A percentile compares a stretch with the other conserved stretches of the same genome.
phyloP scores from a whole-genome alignment of 2,329 filamentous ascomycete species.

The Fusarium sp. region DNA sequence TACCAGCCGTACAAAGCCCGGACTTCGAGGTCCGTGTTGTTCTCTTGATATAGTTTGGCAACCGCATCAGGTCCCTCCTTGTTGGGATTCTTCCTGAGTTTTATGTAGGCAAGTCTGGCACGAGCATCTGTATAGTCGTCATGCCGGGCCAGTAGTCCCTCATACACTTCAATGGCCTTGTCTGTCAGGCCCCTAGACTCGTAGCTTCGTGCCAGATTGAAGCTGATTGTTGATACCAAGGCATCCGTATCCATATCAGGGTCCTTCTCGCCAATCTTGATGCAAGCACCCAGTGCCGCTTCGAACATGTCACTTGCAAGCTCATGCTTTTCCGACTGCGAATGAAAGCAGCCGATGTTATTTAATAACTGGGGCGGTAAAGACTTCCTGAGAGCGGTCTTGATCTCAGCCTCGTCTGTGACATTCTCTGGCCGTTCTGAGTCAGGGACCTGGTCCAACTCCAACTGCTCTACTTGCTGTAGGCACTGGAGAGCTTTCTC shows the following conservation, averaged over 20 bases:
- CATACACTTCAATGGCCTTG: conserved; percentile 88
- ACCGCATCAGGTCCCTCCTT: conserved; percentile 90
- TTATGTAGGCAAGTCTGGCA: conserved; percentile 89
- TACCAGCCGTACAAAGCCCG: conserved; percentile 96
- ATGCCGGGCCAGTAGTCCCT: conserved; percentile 85
- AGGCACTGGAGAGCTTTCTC: conserved; percentile 94
- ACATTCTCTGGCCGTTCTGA: conserved; percentile 71
- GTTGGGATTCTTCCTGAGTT: conserved; percentile 80
- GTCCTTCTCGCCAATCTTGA: conserved; percentile 81
- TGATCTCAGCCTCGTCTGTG: conserved; percentile 68
- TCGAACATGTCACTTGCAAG: conserved; percentile 90
- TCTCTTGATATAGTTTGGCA: conserved; percentile 84
- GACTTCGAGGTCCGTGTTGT: conserved; percentile 88
- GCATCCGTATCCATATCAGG: conserved; percentile 86
- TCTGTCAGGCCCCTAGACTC: conserved; percentile 84
- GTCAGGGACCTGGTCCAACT: conserved; percentile 80
- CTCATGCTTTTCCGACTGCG: conserved; percentile 84
- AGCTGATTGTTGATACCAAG: conserved; percentile 94
- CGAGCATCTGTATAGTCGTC: conserved; percentile 92
- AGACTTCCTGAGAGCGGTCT: conserved; percentile 75
- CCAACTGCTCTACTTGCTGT: conserved; percentile 90
- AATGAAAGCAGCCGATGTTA: conserved; percentile 97
- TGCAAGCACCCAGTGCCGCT: conserved; percentile 87
- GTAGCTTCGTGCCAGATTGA: conserved; percentile 93
- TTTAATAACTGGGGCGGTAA: conserved; percentile 92